These are phyloP conservation scores for Cymbopogon citratus DNA, from an alignment of 176 grass and related monocot species.

Conservation along the genomic window DNA sequence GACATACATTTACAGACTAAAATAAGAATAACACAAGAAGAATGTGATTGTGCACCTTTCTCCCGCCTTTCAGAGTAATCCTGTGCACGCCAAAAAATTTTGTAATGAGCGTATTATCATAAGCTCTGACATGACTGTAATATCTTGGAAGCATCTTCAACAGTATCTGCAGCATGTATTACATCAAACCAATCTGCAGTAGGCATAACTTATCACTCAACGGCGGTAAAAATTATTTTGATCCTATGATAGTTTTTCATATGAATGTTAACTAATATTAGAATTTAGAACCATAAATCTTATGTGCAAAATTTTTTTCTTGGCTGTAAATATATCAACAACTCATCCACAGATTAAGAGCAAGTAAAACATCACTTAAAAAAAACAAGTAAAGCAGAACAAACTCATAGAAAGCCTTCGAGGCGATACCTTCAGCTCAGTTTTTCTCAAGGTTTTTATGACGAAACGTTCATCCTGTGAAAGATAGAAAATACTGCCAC, in stretches of 20 bases:
- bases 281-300: conserved; percentile 1
- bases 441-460: conserved; percentile 89
- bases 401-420: background rate
- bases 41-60: conserved; percentile 53
- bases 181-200: conserved; percentile 65
- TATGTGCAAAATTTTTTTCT: background rate
- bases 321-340: no score
- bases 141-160: conserved; percentile 99
- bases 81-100: conserved; percentile 95
- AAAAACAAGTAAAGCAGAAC: no score
- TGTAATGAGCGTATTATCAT: conserved; percentile 98
- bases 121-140: conserved; percentile 94
- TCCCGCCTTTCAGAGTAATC: conserved; percentile 69
- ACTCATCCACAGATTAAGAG: background rate
- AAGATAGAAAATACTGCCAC: conserved; percentile 97
- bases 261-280: conserved; percentile 20
- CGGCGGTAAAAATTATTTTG: conserved; percentile 11
- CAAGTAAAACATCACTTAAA: no score
- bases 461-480: conserved; percentile 98
- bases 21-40: conserved; percentile 14
- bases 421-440: conserved; percentile 78
- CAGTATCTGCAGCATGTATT: conserved; percentile 77
- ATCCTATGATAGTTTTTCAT: background rate
- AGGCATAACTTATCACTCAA: conserved; percentile 47
- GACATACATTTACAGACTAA: background rate